These are phyloP conservation scores for Neurospora sp. DNA, from an alignment of 495 filamentous ascomycete genomes.

Conservation along the genomic window DNA sequence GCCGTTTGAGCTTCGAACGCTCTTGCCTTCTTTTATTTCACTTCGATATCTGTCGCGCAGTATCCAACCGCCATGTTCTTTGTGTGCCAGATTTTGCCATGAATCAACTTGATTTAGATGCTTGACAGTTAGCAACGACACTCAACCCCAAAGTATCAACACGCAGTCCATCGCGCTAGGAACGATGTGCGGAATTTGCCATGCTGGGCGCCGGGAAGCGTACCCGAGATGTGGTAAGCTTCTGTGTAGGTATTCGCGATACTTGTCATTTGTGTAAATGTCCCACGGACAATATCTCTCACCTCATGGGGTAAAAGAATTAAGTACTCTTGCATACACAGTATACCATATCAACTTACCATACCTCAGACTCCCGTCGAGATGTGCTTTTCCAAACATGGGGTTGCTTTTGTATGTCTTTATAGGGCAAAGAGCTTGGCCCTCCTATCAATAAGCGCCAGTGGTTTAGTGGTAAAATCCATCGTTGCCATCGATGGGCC, in stretches of 20 bases:
- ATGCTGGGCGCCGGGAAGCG: background rate
- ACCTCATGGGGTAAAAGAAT: background rate
- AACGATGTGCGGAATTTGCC: background rate
- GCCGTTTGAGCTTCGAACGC: background rate
- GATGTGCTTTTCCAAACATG: background rate
- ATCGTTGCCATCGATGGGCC: slow-evolving; percentile 43
- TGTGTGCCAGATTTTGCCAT: background rate
- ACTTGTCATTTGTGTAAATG: background rate
- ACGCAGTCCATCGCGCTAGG: background rate
- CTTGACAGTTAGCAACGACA: background rate
- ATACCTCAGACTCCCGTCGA: background rate
- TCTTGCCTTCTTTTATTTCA: background rate
- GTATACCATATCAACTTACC: background rate
- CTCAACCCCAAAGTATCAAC: background rate
- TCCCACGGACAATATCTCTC: background rate
- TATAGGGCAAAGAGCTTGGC: background rate
- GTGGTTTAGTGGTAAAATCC: slow-evolving; percentile 30
- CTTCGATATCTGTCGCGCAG: background rate
- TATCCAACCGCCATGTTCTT: background rate
- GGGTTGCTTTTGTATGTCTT: background rate
- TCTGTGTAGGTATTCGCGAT: background rate
- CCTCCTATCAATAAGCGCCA: background rate
- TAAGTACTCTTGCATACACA: background rate
- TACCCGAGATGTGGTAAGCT: background rate
- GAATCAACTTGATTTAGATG: background rate